phyloP scores from a whole-genome alignment of 176 grass and related monocot species.

The Pharus latifolius region DNA sequence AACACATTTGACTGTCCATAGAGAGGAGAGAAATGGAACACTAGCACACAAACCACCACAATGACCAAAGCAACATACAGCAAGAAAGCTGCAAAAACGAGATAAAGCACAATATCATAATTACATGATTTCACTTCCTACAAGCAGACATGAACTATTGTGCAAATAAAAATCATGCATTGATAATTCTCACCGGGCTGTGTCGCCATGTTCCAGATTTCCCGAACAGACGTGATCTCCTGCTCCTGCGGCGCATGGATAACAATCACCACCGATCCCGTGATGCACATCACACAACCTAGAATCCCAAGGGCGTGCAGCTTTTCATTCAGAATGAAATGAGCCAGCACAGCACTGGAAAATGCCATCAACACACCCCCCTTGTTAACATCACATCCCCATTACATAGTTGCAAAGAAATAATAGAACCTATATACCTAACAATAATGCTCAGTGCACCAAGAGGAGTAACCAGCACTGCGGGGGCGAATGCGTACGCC shows the following conservation, averaged over 20 bases:
- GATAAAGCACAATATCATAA: background rate
- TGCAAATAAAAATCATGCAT: background rate
- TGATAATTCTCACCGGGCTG: slow-evolving; percentile 41
- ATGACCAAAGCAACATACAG: slow-evolving; percentile 84
- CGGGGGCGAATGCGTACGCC: slow-evolving; percentile 86
- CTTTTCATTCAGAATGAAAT: slow-evolving; percentile 91
- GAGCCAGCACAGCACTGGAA: slow-evolving; percentile 81
- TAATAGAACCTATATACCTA: slow-evolving; percentile 33
- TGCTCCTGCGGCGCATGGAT: slow-evolving; percentile 84
- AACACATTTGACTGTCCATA: slow-evolving; percentile 87
- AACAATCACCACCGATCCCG: slow-evolving; percentile 83
- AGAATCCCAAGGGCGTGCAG: slow-evolving; percentile 76
- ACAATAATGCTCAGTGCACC: slow-evolving; percentile 97
- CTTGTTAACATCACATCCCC: slow-evolving; percentile 1
- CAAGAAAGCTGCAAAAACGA: slow-evolving; percentile 69
- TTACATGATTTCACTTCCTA: background rate
- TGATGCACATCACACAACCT: slow-evolving; percentile 85
- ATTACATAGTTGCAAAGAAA: background rate
- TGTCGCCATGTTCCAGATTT: slow-evolving; percentile 94
- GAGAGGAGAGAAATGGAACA: slow-evolving; percentile 84
- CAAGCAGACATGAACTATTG: background rate
- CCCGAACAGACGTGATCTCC: slow-evolving; percentile 72
- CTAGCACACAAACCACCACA: slow-evolving; percentile 73
- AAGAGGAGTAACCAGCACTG: slow-evolving; percentile 88
- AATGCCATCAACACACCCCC: background rate